These are phyloP conservation scores for Lophiotrema nucula DNA, from an alignment of 495 filamentous ascomycete species.

Conservation along the genomic window DNA sequence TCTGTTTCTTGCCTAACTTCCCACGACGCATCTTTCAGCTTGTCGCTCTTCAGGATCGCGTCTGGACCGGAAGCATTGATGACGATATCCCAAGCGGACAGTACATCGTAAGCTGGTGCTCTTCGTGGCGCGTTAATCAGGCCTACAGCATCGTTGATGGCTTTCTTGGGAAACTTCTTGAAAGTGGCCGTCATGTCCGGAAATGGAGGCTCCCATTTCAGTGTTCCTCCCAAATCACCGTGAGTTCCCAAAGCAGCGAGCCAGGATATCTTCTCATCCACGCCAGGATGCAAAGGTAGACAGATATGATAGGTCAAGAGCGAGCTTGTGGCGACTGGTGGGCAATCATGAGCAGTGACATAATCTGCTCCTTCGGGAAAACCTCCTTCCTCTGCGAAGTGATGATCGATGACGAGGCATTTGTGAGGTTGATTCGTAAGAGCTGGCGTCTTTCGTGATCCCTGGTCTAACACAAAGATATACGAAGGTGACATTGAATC, in stretches of 20 bases:
- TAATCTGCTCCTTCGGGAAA: slow-evolving; percentile 52
- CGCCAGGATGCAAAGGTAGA: slow-evolving; percentile 46
- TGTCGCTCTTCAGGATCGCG: slow-evolving; percentile 47
- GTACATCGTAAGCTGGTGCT: slow-evolving; percentile 53
- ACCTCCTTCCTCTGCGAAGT: slow-evolving; percentile 48
- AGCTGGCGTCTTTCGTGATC: slow-evolving; percentile 50
- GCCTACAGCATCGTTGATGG: slow-evolving; percentile 55
- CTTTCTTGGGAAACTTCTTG: slow-evolving; percentile 56
- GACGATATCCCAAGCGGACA: slow-evolving; percentile 55
- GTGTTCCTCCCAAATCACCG: slow-evolving; percentile 56
- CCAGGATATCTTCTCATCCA: slow-evolving; percentile 50
- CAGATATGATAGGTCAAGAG: slow-evolving; percentile 60
- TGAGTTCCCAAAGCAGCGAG: slow-evolving; percentile 58
- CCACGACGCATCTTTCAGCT: slow-evolving; percentile 46
- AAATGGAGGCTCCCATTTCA: slow-evolving; percentile 60
- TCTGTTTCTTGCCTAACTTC: slow-evolving; percentile 58
- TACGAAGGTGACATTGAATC: slow-evolving; percentile 47
- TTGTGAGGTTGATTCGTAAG: slow-evolving; percentile 45
- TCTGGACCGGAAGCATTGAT: slow-evolving; percentile 42
- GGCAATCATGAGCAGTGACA: slow-evolving; percentile 55
- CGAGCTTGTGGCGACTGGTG: slow-evolving; percentile 57
- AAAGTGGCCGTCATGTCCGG: slow-evolving; percentile 56
- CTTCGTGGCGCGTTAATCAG: slow-evolving; percentile 59
- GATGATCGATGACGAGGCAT: slow-evolving; percentile 60
- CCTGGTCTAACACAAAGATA: slow-evolving; percentile 62